Evolutionary conservation across 2,329 filamentous ascomycete species (phyloP).

Genomic region (Scleromitrula shiraiana): DNA sequence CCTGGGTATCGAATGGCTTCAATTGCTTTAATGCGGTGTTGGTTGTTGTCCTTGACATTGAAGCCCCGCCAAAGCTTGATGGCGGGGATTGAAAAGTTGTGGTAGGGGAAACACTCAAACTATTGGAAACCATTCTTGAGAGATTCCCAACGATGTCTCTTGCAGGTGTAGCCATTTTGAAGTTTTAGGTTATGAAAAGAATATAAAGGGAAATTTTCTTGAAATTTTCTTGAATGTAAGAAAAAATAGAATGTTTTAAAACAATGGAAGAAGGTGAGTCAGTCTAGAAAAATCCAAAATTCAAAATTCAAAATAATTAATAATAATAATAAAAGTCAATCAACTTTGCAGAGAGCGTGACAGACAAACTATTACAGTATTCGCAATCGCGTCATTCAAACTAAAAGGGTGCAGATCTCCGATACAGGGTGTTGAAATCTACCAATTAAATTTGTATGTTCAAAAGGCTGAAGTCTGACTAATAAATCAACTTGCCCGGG

Average conservation of each 20-base stretch:
- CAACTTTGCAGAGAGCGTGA: background rate
- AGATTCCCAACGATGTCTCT: conserved; percentile 40
- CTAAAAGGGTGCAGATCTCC: conserved; percentile 4
- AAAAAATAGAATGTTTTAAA: background rate
- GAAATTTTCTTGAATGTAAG: background rate
- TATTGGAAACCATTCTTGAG: conserved; percentile 44
- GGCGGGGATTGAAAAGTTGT: conserved; percentile 67
- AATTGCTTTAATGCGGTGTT: conserved; percentile 58
- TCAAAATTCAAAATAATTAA: too few species aligned
- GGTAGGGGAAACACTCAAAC: conserved; percentile 62
- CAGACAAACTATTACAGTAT: conserved; percentile 3
- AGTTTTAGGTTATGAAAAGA: background rate
- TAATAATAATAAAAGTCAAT: too few species aligned
- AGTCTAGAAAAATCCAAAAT: background rate
- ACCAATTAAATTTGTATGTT: background rate
- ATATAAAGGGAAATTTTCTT: background rate
- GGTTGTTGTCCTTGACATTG: conserved; percentile 33
- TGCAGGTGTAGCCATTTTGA: conserved; percentile 28
- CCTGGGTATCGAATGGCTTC: conserved; percentile 91
- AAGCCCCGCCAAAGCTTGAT: conserved; percentile 48
- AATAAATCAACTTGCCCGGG: too few species aligned
- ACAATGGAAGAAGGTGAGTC: background rate
- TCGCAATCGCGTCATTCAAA: conserved; percentile 2
- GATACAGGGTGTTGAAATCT: background rate
- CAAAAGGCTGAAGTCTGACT: background rate